These are phyloP conservation scores for Ogataea dorogensis DNA, from an alignment of 805 yeast genomes.

Conservation along the genomic window DNA sequence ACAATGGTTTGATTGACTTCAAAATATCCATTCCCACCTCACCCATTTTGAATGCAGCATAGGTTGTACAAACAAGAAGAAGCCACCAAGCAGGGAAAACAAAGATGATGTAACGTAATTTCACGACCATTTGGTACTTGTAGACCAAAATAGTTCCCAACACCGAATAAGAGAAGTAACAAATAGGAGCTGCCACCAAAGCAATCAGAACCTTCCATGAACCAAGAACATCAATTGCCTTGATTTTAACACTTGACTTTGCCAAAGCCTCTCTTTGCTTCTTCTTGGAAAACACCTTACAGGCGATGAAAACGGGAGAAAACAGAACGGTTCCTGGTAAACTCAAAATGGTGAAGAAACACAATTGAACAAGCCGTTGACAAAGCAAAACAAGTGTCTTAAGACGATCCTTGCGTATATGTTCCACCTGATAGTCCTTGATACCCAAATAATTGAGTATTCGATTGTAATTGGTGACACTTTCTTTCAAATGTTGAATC, in stretches of 20 bases:
- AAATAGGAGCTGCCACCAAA: slow-evolving; percentile 80
- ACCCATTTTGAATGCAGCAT: slow-evolving; percentile 84
- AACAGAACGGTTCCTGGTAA: slow-evolving; percentile 87
- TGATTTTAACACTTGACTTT: slow-evolving; percentile 82
- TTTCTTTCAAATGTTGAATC: slow-evolving; percentile 57
- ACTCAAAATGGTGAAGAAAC: slow-evolving; percentile 57
- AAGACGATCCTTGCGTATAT: slow-evolving; percentile 48
- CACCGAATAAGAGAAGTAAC: slow-evolving; percentile 76
- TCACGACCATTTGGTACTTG: slow-evolving; percentile 21
- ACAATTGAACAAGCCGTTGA: slow-evolving; percentile 54
- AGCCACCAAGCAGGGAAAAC: slow-evolving; percentile 55
- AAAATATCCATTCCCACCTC: slow-evolving; percentile 91
- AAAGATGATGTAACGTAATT: slow-evolving; percentile 14
- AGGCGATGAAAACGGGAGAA: slow-evolving; percentile 80
- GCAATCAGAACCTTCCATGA: slow-evolving; percentile 94
- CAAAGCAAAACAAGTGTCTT: slow-evolving; percentile 52
- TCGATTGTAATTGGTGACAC: slow-evolving; percentile 68
- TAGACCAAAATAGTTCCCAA: slow-evolving; percentile 40
- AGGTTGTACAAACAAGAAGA: slow-evolving; percentile 70
- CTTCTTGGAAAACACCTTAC: slow-evolving; percentile 65
- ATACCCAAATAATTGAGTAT: slow-evolving; percentile 61
- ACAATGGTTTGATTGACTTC: slow-evolving; percentile 79
- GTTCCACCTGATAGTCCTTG: slow-evolving; percentile 69
- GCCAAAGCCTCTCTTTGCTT: slow-evolving; percentile 80
- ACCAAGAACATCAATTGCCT: slow-evolving; percentile 89